Percentiles rank a stretch among this genome's conserved stretches.
Conservation (phyloP, 805 yeast species). For the Kockiozyma suomiensis region DNA sequence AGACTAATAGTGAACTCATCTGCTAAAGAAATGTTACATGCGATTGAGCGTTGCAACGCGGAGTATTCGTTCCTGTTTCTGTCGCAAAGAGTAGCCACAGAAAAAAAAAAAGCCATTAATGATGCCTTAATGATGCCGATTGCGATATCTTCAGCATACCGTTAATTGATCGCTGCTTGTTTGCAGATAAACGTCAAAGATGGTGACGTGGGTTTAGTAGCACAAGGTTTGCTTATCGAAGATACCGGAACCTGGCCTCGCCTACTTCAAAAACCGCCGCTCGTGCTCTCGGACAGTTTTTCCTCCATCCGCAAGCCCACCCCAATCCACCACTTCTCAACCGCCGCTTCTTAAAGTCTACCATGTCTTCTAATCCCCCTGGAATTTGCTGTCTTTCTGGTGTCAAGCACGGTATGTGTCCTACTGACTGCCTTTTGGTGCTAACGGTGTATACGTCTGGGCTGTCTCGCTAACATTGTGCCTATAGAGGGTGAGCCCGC, state of each 20-base stretch:
- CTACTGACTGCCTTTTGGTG: neutral
- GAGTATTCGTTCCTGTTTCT: too few species aligned
- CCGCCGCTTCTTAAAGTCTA: neutral
- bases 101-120: too few species aligned
- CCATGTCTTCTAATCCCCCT: slow-evolving; percentile 32
- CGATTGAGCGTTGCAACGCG: too few species aligned
- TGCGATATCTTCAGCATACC: too few species aligned
- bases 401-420: slow-evolving; percentile 29
- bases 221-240: neutral
- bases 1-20: too few species aligned
- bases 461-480: neutral
- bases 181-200: too few species aligned
- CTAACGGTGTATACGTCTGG: neutral
- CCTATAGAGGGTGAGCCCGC: slow-evolving; percentile 27
- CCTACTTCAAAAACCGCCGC: slow-evolving; percentile 1
- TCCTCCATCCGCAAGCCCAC: neutral
- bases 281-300: neutral
- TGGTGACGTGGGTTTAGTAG: too few species aligned
- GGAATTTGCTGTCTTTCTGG: slow-evolving; percentile 35
- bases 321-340: neutral
- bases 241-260: neutral
- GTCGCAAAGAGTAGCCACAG: too few species aligned
- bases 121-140: too few species aligned
- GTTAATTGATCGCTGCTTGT: too few species aligned
- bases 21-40: too few species aligned